Evolutionary conservation across 192 early-diverging fungal species (phyloP).

Genomic region (Ramicandelaber brevisporus): DNA sequence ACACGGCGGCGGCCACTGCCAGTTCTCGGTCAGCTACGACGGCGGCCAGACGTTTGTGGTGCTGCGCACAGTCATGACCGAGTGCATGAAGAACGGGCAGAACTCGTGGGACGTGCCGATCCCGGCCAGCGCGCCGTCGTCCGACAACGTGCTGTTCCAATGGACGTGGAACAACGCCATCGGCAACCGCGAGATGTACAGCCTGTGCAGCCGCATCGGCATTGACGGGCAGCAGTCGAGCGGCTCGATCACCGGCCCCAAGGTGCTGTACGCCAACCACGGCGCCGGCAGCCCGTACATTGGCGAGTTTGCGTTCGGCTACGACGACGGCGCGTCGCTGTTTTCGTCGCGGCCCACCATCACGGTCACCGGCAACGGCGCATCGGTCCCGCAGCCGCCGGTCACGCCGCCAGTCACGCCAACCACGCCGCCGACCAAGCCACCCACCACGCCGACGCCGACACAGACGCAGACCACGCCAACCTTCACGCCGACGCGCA

Average conservation of each 20-base stretch:
- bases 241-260: conserved; percentile 10
- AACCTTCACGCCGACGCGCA: too few species aligned
- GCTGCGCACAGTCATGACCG: conserved; percentile 23
- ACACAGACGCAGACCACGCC: too few species aligned
- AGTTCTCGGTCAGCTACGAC: conserved; percentile 38
- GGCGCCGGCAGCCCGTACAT: conserved; percentile 19
- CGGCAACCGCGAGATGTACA: conserved; percentile 43
- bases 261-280: conserved; percentile 24
- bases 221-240: conserved; percentile 11
- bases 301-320: conserved; percentile 16
- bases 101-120: conserved; percentile 16
- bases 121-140: conserved; percentile 19
- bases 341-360: conserved; percentile 13
- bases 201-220: conserved; percentile 30
- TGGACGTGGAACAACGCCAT: conserved; percentile 41
- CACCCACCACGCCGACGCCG: too few species aligned
- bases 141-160: conserved; percentile 20
- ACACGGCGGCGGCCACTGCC: conserved; percentile 39
- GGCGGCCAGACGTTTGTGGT: conserved; percentile 32
- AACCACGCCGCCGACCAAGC: too few species aligned
- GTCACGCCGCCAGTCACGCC: too few species aligned
- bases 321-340: conserved; percentile 18
- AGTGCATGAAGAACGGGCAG: conserved; percentile 18
- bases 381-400: too few species aligned
- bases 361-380: conserved; percentile 15